Percentiles rank a stretch among this genome's conserved stretches.
Evolutionary conservation across 2,329 filamentous ascomycete genomes (phyloP).

Genomic region (Stagonosporopsis rhizophila): DNA sequence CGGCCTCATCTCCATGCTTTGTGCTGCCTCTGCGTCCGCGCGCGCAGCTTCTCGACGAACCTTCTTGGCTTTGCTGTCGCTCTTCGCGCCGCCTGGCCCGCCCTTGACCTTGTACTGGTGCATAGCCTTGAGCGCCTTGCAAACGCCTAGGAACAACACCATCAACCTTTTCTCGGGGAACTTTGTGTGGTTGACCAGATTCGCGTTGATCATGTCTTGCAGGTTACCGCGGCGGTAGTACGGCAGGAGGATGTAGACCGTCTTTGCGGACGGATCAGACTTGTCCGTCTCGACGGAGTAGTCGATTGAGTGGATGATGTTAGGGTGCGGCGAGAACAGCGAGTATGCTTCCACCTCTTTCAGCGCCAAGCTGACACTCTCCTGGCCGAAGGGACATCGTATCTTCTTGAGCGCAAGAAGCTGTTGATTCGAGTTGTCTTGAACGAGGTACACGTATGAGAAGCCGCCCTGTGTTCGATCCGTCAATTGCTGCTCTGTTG

Average conservation of each 20-base stretch:
- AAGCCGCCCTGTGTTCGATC: conserved; percentile 76
- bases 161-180: conserved; percentile 91
- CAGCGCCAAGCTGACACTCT: conserved; percentile 92
- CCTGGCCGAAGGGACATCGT: conserved; percentile 94
- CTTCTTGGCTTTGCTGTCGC: conserved; percentile 62
- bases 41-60: conserved; percentile 63
- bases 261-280: conserved; percentile 76
- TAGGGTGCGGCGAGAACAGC: conserved; percentile 80
- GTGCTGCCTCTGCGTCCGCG: conserved; percentile 60
- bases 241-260: conserved; percentile 93
- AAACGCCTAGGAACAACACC: conserved; percentile 90
- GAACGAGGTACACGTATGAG: conserved; percentile 98
- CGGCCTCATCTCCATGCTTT: conserved; percentile 51
- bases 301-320: conserved; percentile 87
- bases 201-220: conserved; percentile 98
- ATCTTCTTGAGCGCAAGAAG: conserved; percentile 98
- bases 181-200: conserved; percentile 89
- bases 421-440: conserved; percentile 83
- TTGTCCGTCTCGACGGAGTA: conserved; percentile 80
- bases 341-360: conserved; percentile 97
- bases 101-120: conserved; percentile 79
- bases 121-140: conserved; percentile 86
- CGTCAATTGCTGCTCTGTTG: conserved; percentile 4
- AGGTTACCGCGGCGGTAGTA: conserved; percentile 96
- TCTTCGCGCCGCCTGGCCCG: conserved; percentile 59